phyloP scores from a whole-genome alignment of 2,329 filamentous ascomycete genomes.

The Aphanocladium album region DNA sequence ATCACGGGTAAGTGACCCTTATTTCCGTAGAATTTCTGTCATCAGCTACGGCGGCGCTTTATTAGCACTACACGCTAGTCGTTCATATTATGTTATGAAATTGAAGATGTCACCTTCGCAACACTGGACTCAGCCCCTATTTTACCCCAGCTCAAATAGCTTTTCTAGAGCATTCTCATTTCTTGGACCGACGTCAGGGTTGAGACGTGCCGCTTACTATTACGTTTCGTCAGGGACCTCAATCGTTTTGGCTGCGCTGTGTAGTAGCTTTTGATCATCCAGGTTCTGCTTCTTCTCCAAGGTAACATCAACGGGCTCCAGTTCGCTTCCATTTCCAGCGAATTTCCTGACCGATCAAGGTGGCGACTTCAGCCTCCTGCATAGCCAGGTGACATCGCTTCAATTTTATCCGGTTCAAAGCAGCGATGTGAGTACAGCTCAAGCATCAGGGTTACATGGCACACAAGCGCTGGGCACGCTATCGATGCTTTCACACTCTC shows the following conservation, averaged over 20 bases:
- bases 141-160: not conserved
- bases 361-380: not conserved
- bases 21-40: not conserved
- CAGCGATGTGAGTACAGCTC: not conserved
- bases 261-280: not conserved
- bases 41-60: not conserved
- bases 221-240: not conserved
- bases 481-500: not conserved
- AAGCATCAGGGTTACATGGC: not conserved
- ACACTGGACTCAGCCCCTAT: not conserved
- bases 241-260: not conserved
- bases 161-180: not conserved
- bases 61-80: not conserved
- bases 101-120: not conserved
- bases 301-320: conserved; percentile 3
- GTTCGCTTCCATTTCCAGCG: not conserved
- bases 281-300: conserved; percentile 1
- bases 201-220: not conserved
- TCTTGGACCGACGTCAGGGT: not conserved
- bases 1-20: not conserved
- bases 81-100: conserved; percentile 8
- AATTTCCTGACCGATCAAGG: not conserved
- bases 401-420: not conserved
- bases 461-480: not conserved
- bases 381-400: not conserved